phyloP scores from a whole-genome alignment of 257 asterid genomes.

The Capsicum rhomboideum region DNA sequence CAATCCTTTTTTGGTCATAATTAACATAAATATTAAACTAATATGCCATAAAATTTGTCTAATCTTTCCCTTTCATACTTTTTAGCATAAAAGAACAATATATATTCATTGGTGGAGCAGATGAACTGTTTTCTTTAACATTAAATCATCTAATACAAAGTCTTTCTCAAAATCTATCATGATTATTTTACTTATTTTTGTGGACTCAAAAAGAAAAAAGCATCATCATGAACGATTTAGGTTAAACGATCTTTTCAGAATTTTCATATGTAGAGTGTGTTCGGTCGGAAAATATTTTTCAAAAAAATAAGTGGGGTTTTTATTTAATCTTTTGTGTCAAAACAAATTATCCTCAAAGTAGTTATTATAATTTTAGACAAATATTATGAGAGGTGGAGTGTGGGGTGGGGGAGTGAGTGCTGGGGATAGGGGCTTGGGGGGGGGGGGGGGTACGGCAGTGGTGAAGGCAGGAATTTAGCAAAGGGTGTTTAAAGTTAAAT shows the following conservation, averaged over 20 bases:
- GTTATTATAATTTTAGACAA: too few relatives aligned
- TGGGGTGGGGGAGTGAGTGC: too few relatives aligned
- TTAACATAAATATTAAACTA: not conserved
- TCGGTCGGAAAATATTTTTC: too few relatives aligned
- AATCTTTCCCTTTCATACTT: not conserved
- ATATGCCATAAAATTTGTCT: not conserved
- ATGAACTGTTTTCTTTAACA: slow-evolving; percentile 1
- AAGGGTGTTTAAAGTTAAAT: too few relatives aligned
- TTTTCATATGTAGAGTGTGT: not conserved
- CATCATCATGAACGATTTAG: not conserved
- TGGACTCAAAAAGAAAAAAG: not conserved
- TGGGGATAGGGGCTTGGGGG: too few relatives aligned
- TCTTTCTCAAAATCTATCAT: not conserved
- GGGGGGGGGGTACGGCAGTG: too few relatives aligned
- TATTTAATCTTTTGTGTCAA: too few relatives aligned
- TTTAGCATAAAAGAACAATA: not conserved
- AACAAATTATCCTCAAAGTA: too few relatives aligned
- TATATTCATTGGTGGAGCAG: slow-evolving; percentile 4
- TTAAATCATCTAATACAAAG: not conserved
- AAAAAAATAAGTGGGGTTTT: too few relatives aligned
- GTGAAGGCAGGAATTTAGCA: too few relatives aligned
- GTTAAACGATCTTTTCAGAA: not conserved
- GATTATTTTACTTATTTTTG: not conserved
- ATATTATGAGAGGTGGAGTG: too few relatives aligned
- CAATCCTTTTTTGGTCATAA: not conserved